Conservation (phyloP, 192 early-diverging fungal genomes). For the Gaertneriomyces semiglobifer region DNA sequence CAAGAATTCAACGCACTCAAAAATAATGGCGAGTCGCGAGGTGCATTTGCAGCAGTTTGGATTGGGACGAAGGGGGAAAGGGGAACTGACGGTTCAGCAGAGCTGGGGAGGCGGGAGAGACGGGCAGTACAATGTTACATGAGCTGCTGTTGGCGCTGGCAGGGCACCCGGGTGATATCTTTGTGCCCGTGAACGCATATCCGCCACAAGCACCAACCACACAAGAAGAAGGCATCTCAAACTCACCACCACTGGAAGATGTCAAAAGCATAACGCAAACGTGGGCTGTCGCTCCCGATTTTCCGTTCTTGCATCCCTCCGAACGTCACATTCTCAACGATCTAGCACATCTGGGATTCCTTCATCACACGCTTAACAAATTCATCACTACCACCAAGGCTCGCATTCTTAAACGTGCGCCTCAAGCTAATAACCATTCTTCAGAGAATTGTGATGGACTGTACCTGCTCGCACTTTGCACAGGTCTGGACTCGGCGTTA, state of each 20-base stretch:
- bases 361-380: constrained; percentile 37
- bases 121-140: constrained; percentile 55
- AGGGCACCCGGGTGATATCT: constrained; percentile 67
- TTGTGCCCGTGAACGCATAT: constrained; percentile 35
- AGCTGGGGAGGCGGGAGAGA: too few species aligned
- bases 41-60: too few species aligned
- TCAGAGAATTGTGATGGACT: constrained; percentile 22
- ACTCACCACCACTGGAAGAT: neutral
- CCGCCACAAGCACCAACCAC: neutral
- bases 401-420: neutral
- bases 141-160: constrained; percentile 65
- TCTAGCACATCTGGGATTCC: constrained; percentile 57
- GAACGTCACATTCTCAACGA: constrained; percentile 59
- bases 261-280: neutral
- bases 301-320: constrained; percentile 62
- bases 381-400: constrained; percentile 35
- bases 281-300: constrained; percentile 56
- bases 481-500: constrained; percentile 37
- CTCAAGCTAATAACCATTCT: neutral
- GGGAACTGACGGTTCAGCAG: too few species aligned
- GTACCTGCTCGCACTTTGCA: constrained; percentile 53
- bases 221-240: too few species aligned
- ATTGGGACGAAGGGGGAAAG: too few species aligned
- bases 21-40: too few species aligned
- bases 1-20: too few species aligned